Percentiles rank a stretch among this genome's conserved stretches.
These are phyloP conservation scores for Hypoxylon sp. DNA, from an alignment of 2,329 filamentous ascomycete genomes.

Conservation along the genomic window DNA sequence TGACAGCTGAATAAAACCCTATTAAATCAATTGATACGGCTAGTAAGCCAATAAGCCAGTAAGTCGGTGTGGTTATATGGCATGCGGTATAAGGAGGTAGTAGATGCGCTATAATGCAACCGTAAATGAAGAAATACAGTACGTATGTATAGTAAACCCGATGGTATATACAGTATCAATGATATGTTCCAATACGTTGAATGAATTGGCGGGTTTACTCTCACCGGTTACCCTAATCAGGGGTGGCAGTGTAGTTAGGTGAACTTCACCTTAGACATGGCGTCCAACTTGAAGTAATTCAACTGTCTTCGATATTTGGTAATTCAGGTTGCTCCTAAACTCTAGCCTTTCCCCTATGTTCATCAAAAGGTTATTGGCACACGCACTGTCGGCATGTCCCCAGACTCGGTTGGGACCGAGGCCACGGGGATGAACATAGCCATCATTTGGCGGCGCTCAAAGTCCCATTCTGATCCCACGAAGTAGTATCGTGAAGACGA, in stretches of 20 bases:
- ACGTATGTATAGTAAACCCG: no score
- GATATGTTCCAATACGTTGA: no score
- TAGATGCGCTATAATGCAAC: no score
- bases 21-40: no score
- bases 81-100: no score
- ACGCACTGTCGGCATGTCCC: conserved; percentile 31
- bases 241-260: background rate
- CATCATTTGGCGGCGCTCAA: conserved; percentile 38
- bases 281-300: background rate
- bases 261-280: background rate
- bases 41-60: no score
- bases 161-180: no score
- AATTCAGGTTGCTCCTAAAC: background rate
- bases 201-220: conserved; percentile 51
- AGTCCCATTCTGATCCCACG: conserved; percentile 45
- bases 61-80: no score
- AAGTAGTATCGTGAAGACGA: conserved; percentile 44
- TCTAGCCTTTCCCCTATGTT: background rate
- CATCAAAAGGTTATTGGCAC: conserved; percentile 44
- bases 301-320: background rate
- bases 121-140: no score
- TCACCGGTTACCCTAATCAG: no score
- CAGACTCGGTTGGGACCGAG: conserved; percentile 25
- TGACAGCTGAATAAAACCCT: no score
- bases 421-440: conserved; percentile 41